These are phyloP conservation scores for Syzygium jambos DNA, from an alignment of 345 rosid species.

Conservation along the genomic window DNA sequence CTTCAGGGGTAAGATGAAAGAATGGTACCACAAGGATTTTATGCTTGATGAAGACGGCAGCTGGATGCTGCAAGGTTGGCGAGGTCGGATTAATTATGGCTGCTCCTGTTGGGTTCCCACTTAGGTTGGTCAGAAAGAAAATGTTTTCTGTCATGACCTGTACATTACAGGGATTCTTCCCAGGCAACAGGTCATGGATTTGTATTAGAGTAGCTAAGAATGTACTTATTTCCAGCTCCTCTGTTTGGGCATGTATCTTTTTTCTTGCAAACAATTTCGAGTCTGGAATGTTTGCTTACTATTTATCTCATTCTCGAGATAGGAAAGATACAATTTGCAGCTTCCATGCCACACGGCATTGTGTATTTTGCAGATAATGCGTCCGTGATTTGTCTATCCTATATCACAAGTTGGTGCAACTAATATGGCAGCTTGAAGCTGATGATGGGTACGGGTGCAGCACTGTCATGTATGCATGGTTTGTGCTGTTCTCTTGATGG, in stretches of 20 bases:
- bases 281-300: not conserved
- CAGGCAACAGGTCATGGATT: not conserved
- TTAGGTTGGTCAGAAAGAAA: not conserved
- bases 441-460: too few relatives aligned
- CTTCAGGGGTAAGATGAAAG: constrained; percentile 1
- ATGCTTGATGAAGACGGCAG: constrained; percentile 45
- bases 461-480: too few relatives aligned
- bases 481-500: not conserved
- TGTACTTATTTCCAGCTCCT: not conserved
- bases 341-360: not conserved
- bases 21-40: constrained; percentile 57
- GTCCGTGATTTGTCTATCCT: not conserved
- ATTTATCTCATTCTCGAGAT: not conserved
- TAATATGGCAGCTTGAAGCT: not conserved
- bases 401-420: not conserved
- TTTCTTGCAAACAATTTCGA: not conserved
- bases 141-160: not conserved
- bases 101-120: constrained; percentile 67
- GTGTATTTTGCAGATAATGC: not conserved
- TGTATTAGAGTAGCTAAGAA: not conserved
- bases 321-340: not conserved
- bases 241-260: not conserved
- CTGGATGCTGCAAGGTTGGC: constrained; percentile 95
- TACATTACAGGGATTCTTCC: not conserved
- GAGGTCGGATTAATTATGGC: constrained; percentile 61